Base-by-base conservation (phyloP, 306 rosid species). In the Quercus bicolor region DNA sequence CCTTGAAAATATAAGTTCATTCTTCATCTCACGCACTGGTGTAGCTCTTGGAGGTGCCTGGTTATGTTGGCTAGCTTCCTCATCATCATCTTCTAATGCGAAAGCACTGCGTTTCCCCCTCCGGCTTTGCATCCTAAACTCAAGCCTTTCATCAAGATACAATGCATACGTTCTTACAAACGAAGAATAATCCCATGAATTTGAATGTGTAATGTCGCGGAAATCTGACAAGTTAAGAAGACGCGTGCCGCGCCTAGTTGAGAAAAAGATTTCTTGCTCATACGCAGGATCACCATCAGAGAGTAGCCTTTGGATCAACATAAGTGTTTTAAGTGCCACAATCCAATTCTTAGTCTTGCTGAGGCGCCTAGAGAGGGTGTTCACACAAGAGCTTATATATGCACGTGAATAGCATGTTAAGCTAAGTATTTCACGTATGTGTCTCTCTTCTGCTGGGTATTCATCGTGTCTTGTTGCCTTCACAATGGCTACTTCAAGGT, bases 241-340 rank as follows among this genome's bases (percentile, higher is more conserved):
- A 20, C 99, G 88, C 19, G 98, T 95, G 1, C 99, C 99, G 0
- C 93, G 91, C 9, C 99, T 81, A 1, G 99, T 95, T 6, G 99
- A 90, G 74, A 95, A 95, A 82, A 92, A 95, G 16, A 95, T 89
- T 68, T 95, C 99, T 34, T 92, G 97, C 76, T 95, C 98, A n/a
- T 92, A 95, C 0, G 98, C 98, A 0, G 98, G 98, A 77, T 95
- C 98, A 1, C 98, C 98, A 28, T 95, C 98, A 4, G 82, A 48
- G 1, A 95, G 40, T 21, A 95, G 79, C 52, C 98, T 82, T 37
- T 95, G 98, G 48, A 95, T 85, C 74, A 95, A 68, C 57, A 91
- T 53, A 0, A 95, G 90, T 6, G 94, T 87, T 70, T 95, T 95
- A 59, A 95, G 77, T 12, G 92, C 98, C 26, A 95, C 98, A 0